These are phyloP conservation scores for Beauveria caledonica DNA, from an alignment of 2,329 filamentous ascomycete genomes.

Conservation along the genomic window DNA sequence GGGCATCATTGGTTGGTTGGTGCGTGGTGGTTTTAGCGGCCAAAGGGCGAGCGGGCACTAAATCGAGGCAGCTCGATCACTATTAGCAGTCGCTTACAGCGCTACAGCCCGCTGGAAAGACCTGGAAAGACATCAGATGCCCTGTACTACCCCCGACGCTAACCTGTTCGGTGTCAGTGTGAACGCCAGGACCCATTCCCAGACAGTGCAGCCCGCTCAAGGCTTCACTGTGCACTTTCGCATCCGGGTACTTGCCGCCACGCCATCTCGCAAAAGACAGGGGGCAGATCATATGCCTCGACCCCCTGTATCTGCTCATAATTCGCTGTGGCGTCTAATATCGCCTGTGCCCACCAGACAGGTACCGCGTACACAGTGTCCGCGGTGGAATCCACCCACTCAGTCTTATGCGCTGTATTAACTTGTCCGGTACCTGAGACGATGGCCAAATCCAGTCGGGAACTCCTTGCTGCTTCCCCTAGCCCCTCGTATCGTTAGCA, in stretches of 20 bases:
- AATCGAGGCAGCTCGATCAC: not conserved
- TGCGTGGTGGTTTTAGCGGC: not conserved
- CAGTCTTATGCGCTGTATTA: no score
- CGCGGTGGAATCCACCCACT: not conserved
- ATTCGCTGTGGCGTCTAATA: conserved; percentile 7
- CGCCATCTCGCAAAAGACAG: not conserved
- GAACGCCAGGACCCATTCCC: not conserved
- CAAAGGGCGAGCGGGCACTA: conserved; percentile 2
- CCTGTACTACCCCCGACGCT: not conserved
- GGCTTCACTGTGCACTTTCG: not conserved
- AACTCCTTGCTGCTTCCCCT: not conserved
- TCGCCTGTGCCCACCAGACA: conserved; percentile 5
- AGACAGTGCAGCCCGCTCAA: not conserved
- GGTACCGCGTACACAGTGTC: conserved; percentile 10
- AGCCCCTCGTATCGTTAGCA: not conserved
- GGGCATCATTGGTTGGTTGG: not conserved
- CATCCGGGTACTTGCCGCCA: not conserved
- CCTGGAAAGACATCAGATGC: not conserved
- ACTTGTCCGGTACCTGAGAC: not conserved
- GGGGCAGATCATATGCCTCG: conserved; percentile 3
- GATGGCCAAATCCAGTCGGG: not conserved
- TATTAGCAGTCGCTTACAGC: not conserved
- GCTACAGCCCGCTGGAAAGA: not conserved
- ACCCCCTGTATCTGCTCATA: not conserved
- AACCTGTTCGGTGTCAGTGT: not conserved